Evolutionary conservation across 257 asterid genomes (phyloP).

Genomic region (Petunia axillaris): DNA sequence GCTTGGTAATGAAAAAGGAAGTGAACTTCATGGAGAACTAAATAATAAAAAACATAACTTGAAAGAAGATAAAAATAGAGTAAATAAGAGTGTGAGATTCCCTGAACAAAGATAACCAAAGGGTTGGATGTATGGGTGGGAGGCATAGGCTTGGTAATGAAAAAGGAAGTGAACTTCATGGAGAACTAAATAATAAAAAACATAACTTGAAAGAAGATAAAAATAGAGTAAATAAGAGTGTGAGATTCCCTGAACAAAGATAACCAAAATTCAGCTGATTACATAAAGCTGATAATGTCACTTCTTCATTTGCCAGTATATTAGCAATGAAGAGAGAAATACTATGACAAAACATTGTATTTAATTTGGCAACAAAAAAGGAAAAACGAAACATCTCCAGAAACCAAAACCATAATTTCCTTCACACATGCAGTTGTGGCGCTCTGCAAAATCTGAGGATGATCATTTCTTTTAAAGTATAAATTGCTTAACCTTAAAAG

Average conservation of each 20-base stretch:
- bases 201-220: not conserved
- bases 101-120: not conserved
- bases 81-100: not conserved
- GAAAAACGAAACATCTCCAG: not conserved
- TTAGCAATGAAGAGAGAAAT: constrained; percentile 13
- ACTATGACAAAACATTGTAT: not conserved
- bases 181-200: not conserved
- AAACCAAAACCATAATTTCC: constrained; percentile 6
- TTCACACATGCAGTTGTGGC: constrained; percentile 12
- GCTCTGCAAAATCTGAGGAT: not conserved
- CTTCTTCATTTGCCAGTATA: not conserved
- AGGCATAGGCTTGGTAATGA: constrained; percentile 17
- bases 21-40: not conserved
- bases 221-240: not conserved
- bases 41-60: not conserved
- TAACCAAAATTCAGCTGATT: not conserved
- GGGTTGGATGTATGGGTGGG: not conserved
- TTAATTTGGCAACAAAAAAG: constrained; percentile 1
- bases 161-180: not conserved
- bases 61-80: not conserved
- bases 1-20: not conserved
- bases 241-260: not conserved
- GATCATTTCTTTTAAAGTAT: constrained; percentile 2
- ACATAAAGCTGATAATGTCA: not conserved
- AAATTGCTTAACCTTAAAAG: not conserved